Percentiles rank a stretch among this genome's conserved stretches.
Evolutionary conservation across 2,329 filamentous ascomycete species (phyloP).

Genomic region (Fusarium brachygibbosum): DNA sequence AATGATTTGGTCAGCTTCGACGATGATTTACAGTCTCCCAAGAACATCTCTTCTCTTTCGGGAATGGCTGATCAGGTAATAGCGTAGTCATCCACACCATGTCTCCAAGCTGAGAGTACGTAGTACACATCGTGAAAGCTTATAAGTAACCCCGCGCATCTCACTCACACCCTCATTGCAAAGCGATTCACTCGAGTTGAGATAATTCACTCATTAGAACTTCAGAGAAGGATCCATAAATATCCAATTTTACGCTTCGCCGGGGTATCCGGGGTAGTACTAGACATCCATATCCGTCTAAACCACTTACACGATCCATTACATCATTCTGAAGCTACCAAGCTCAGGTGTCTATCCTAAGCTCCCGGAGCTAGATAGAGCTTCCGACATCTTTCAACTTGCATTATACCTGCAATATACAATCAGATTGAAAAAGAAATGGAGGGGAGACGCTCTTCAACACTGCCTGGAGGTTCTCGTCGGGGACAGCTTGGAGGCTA

Average conservation of each 20-base stretch:
- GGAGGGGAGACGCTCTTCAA: slow-evolving; percentile 52
- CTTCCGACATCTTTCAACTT: slow-evolving; percentile 7
- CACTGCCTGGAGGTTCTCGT: slow-evolving; percentile 52
- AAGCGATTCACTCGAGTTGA: not conserved
- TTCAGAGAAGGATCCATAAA: not conserved
- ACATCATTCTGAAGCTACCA: slow-evolving; percentile 40
- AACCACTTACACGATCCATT: slow-evolving; percentile 38
- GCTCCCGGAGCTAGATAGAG: slow-evolving; percentile 2
- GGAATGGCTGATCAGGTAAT: slow-evolving; percentile 25
- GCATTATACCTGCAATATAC: not conserved
- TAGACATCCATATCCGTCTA: not conserved
- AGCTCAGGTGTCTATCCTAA: slow-evolving; percentile 1
- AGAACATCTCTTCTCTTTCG: slow-evolving; percentile 17
- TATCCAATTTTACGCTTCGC: slow-evolving; percentile 17
- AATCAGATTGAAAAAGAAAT: slow-evolving; percentile 47
- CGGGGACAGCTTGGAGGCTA: slow-evolving; percentile 61
- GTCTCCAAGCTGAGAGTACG: slow-evolving; percentile 16
- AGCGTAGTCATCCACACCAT: slow-evolving; percentile 34
- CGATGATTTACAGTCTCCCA: not conserved
- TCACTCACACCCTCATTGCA: slow-evolving; percentile 1
- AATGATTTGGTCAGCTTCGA: slow-evolving; percentile 14
- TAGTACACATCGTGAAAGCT: slow-evolving; percentile 37
- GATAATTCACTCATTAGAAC: not conserved
- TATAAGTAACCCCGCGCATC: slow-evolving; percentile 34
- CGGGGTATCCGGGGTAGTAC: slow-evolving; percentile 16